Base-by-base conservation (phyloP, 495 filamentous ascomycete species). In the Neurospora sp. region DNA sequence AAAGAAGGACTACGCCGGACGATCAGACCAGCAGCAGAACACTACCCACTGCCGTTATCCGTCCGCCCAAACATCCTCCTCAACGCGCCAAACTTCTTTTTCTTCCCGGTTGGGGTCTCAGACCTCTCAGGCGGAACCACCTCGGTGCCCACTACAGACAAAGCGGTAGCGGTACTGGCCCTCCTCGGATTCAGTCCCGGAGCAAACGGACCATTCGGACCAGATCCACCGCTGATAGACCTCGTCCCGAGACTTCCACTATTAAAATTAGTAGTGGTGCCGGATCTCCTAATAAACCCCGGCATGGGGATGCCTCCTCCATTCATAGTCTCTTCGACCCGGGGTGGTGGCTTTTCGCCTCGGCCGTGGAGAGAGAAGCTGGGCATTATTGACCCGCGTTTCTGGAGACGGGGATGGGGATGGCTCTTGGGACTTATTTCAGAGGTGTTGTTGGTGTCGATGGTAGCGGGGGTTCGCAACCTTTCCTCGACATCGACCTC, bases 61-160 rank as follows among this genome's bases (percentile, higher is more conserved):
- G 46, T 12, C 68, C 89, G 77, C 44, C 86, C 81, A 81, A 90
- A 89, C 76, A 86, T 87, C 73, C 82, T 82, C 77, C 88, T 85
- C 77, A 90, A 74, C 46, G 79, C 75, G 53, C 81, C 82, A 76
- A 90, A 90, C 79, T 85, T 88, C 84, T 89, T 90, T 83, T 88
- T 89, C 82, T 87, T 88, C 79, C 81, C 85, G 0, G 72, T 70
- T 5, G 22, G 72, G 59, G 70, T 78, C 76, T 70, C 74, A 70
- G 65, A 72, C 73, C 73, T 80, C 78, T 44, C 78, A 38, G 59
- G 74, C 69, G 70, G 77, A 42, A 71, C 79, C 42, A 75, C 38
- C 40, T 73, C 78, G 1, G 69, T 22, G 3, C 73, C 48, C 0
- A 75, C 72, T 4, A 72, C 31, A 3, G 78, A 78, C 22, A 78